Evolutionary conservation across 257 asterid species (phyloP).

Genomic region (Plantago elongata): DNA sequence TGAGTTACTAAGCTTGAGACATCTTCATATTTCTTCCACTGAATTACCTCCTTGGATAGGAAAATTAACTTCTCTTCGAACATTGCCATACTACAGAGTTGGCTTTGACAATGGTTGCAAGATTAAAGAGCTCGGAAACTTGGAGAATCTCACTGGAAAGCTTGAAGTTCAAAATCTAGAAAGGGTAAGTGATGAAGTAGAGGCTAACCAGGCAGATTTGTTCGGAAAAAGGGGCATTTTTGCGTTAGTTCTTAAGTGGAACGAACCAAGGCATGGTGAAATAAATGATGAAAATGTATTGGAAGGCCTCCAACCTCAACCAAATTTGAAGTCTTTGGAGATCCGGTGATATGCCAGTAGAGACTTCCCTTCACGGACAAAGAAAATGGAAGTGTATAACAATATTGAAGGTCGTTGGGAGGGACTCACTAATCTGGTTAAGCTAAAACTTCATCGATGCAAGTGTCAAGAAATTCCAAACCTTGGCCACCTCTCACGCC

Average conservation of each 20-base stretch:
- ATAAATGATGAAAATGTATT: conserved; percentile 24
- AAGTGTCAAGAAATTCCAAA: conserved; percentile 19
- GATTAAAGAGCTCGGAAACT: conserved; percentile 10
- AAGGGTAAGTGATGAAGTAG: not conserved
- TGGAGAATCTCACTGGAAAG: conserved; percentile 12
- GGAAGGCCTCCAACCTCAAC: conserved; percentile 33
- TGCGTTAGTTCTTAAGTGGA: not conserved
- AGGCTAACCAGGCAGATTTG: conserved; percentile 9
- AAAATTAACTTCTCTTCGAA: conserved; percentile 25
- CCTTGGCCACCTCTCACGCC: conserved; percentile 30
- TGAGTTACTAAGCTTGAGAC: conserved; percentile 24
- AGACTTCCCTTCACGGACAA: conserved; percentile 25
- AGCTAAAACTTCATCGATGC: not conserved
- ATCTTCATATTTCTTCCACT: not conserved
- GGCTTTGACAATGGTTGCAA: conserved; percentile 18
- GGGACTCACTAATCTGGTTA: conserved; percentile 7
- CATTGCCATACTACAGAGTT: conserved; percentile 12
- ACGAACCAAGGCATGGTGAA: not conserved
- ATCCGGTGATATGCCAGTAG: conserved; percentile 7
- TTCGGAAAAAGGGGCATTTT: not conserved
- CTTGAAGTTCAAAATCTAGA: conserved; percentile 17
- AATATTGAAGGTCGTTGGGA: not conserved
- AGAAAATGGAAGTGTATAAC: conserved; percentile 4
- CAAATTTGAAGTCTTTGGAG: conserved; percentile 19
- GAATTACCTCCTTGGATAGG: conserved; percentile 24